Evolutionary conservation across 2,329 filamentous ascomycete genomes (phyloP).

Genomic region (Fusarium multiceps): DNA sequence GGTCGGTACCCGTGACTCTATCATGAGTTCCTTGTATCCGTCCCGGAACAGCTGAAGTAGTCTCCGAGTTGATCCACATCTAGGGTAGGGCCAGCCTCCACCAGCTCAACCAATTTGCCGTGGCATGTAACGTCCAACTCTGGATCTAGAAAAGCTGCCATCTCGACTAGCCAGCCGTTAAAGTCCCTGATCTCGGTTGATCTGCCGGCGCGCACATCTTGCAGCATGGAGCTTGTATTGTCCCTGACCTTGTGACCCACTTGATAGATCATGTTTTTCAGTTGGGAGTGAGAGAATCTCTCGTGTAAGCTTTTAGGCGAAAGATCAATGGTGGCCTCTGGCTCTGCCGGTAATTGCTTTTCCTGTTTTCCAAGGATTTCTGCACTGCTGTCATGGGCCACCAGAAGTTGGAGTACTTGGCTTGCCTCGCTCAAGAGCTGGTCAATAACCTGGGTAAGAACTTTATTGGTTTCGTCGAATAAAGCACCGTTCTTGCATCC

Average conservation of each 20-base stretch:
- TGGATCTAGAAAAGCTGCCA: slow-evolving; percentile 53
- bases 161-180: slow-evolving; percentile 68
- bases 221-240: slow-evolving; percentile 72
- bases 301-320: slow-evolving; percentile 41
- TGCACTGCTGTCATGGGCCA: slow-evolving; percentile 65
- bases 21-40: slow-evolving; percentile 25
- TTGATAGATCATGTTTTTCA: slow-evolving; percentile 59
- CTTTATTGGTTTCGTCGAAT: slow-evolving; percentile 65
- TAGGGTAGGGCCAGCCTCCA: slow-evolving; percentile 53
- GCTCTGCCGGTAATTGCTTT: background rate
- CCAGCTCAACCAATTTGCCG: slow-evolving; percentile 56
- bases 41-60: slow-evolving; percentile 38
- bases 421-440: slow-evolving; percentile 79
- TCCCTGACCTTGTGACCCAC: slow-evolving; percentile 61
- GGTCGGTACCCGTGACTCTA: slow-evolving; percentile 16
- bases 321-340: slow-evolving; percentile 22
- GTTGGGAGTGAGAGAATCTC: slow-evolving; percentile 57
- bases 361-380: slow-evolving; percentile 50
- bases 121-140: slow-evolving; percentile 54
- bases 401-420: slow-evolving; percentile 75
- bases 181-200: slow-evolving; percentile 68
- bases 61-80: slow-evolving; percentile 50
- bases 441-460: slow-evolving; percentile 71
- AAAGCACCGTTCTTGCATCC: slow-evolving; percentile 82
- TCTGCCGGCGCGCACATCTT: slow-evolving; percentile 65